A percentile compares a stretch with the other conserved stretches of the same genome.
These are phyloP conservation scores for Colletotrichum chrysophilum DNA, from an alignment of 2,329 filamentous ascomycete genomes.

Conservation along the genomic window DNA sequence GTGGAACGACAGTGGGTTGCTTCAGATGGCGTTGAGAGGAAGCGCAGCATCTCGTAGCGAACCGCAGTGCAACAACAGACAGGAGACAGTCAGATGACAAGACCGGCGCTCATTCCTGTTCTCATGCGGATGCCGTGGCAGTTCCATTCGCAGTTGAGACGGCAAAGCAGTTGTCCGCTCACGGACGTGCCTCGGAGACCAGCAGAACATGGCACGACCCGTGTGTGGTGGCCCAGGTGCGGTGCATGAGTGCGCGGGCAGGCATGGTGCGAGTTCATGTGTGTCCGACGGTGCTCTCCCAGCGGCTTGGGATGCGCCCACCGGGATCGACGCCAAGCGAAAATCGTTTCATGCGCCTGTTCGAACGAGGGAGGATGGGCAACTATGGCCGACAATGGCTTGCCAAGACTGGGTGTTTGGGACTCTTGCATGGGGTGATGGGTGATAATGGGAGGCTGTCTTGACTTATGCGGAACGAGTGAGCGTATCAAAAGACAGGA, in stretches of 20 bases:
- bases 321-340: neutral
- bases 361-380: neutral
- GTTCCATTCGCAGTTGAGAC: neutral
- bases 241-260: neutral
- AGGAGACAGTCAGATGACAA: slow-evolving; percentile 15
- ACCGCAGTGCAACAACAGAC: neutral
- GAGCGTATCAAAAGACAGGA: neutral
- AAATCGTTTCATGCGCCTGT: slow-evolving; percentile 5
- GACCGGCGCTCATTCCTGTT: neutral
- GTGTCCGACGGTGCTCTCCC: neutral
- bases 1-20: neutral
- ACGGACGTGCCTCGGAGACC: neutral
- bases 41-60: slow-evolving; percentile 4
- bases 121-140: neutral
- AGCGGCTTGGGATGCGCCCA: neutral
- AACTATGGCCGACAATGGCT: neutral
- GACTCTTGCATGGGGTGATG: neutral
- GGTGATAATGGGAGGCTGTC: neutral
- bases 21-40: slow-evolving; percentile 11
- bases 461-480: neutral
- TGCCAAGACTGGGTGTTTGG: neutral
- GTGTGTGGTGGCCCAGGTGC: neutral
- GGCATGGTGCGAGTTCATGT: neutral
- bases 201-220: neutral
- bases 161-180: neutral